Base-by-base conservation (phyloP, 192 early-diverging fungal species). In the Coemansia sp. region DNA sequence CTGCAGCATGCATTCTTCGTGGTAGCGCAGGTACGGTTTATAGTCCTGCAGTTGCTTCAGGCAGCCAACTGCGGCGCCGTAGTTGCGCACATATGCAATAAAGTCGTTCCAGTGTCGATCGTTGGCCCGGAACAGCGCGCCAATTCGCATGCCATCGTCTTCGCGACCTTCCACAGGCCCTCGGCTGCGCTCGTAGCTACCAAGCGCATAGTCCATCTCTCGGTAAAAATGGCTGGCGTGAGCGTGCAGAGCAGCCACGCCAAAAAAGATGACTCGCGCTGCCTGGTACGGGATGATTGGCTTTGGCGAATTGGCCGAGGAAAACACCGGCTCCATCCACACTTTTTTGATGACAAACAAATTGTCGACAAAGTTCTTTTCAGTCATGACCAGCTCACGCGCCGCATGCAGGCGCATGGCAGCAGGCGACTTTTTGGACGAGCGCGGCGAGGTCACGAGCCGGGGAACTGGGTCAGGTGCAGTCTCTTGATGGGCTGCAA, bases 281-380 rank as follows among this genome's bases (percentile, higher is more conserved):
- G 77, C 63, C 65, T 79, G 77, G 59, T 79, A 79, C 15, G 77
- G 77, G 47, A 79, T 79, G 23, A 79, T 79, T 9, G 77, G 77
- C 77, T 79, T 79, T 37, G 65, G 72, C 35, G 72, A 79, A 47
- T 79, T 79, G 35, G 72, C 72, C 1, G 77, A 79, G 37, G 77
- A 79, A 49, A 79, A 79, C 48, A 79, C 77, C 0, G 77, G 77
- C 62, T 74, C 72, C 77, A 79, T 79, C 76, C 76, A 79, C n/a
- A 79, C 76, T 62, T 80, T 80, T 68, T 80, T 80, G 43, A 80
- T 72, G 51, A 80, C 72, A 68, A 80, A 80, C 52, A 80, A 50
- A 49, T 80, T 74, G 72, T 80, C 77, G 14, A 80, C 77, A 68
- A 80, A 80, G 69, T 80, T 80, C 50, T 80, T 80, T 43, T 80